Conservation (phyloP, 495 filamentous ascomycete genomes). For the Pseudevernia furfuracea region DNA sequence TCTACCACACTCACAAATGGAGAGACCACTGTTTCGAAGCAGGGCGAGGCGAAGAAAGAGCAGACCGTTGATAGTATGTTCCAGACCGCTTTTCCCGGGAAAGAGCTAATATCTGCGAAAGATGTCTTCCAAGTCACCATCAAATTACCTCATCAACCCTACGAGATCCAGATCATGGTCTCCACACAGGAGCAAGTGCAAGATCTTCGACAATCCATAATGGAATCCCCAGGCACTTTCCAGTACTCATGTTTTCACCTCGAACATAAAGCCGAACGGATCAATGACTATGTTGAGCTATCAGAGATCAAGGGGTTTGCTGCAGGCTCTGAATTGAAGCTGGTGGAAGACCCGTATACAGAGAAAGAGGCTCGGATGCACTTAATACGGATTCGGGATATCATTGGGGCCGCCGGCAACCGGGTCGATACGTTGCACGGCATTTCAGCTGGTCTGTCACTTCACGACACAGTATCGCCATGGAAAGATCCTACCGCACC, state of each 20-base stretch:
- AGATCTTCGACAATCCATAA: slow-evolving; percentile 92
- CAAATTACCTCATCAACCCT: slow-evolving; percentile 71
- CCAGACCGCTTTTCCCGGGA: not conserved
- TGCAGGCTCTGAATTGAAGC: slow-evolving; percentile 61
- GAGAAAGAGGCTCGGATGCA: slow-evolving; percentile 98
- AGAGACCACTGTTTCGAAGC: slow-evolving; percentile 31
- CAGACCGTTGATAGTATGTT: slow-evolving; percentile 18
- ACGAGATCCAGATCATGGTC: slow-evolving; percentile 79
- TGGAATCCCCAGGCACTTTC: slow-evolving; percentile 86
- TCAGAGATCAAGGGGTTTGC: slow-evolving; percentile 80
- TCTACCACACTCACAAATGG: slow-evolving; percentile 25
- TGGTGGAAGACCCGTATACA: slow-evolving; percentile 95
- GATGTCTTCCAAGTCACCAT: slow-evolving; percentile 75
- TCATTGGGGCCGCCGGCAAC: slow-evolving; percentile 85
- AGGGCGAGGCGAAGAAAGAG: slow-evolving; percentile 32
- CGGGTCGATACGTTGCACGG: slow-evolving; percentile 84
- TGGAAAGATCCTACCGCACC: slow-evolving; percentile 36
- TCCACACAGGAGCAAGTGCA: slow-evolving; percentile 93
- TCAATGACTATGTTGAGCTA: slow-evolving; percentile 93
- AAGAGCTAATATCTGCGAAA: slow-evolving; percentile 21
- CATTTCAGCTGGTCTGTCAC: slow-evolving; percentile 73
- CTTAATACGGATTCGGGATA: slow-evolving; percentile 77
- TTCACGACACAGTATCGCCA: slow-evolving; percentile 68
- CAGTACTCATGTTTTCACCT: slow-evolving; percentile 99
- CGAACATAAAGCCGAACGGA: slow-evolving; percentile 70